Base-by-base conservation (phyloP, 169 alveolate genomes). In the Plasmodium yoelii region DNA sequence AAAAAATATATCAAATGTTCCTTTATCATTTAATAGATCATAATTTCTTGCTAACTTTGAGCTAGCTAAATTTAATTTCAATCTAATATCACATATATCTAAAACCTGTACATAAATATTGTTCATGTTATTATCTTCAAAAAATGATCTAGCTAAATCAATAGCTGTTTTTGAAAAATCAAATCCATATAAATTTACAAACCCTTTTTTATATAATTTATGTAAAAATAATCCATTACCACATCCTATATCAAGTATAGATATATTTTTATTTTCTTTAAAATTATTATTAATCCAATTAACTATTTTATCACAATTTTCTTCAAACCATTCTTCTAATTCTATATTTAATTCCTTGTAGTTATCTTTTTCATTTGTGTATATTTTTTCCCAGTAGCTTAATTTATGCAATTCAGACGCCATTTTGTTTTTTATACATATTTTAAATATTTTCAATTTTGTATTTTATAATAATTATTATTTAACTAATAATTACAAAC, bases 1-100 rank as follows among this genome's bases (percentile, higher is more conserved):
- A 8, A 92, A 88, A 89, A 92, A 92, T 28, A 92, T 77, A 57
- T 92, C 95, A 65, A 84, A 92, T 13, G 95, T 92, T 2, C 95
- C 95, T 74, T 92, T 92, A 86, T 92, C 95, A 47, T 88, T 88
- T 59, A 92, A 56, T 63, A 92, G 60, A 28, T 92, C 82, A 56
- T 88, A 92, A 22, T 51, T 55, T 46, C 69, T 51, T n/a, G 57
- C 80, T 49, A 90, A 56, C 13, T 57, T 60, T 15, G 92, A 47
- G 10, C 53, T 10, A 34, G 42, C 0, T 0, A 7, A 28, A 15
- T 34, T 19, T 18, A 84, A n/a, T 59, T 73, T 88, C 4, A 61
- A 42, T 19, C 39, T 75, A 44, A 63, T 67, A 28, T 86, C 51
- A 28, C 80, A 80, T 46, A 87, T 88, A 44, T 84, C 73, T 63